Base-by-base conservation (phyloP, 2,329 filamentous ascomycete species). In the Claviceps sp. region DNA sequence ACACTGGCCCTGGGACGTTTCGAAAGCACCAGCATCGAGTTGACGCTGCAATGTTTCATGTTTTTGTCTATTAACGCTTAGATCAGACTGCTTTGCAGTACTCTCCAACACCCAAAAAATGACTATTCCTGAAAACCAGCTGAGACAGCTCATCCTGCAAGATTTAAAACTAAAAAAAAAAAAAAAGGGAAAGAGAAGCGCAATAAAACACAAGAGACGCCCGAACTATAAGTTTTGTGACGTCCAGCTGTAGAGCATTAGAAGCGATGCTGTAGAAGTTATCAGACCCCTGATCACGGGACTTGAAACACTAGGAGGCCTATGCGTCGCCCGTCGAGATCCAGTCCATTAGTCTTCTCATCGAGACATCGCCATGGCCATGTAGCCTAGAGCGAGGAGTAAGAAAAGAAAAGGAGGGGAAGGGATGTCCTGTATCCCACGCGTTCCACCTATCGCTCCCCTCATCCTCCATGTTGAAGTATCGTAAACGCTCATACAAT, bases 401-500 rank as follows among this genome's bases (percentile, higher is more conserved):
- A 46, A 34, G 5, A 17, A 47, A 7, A 38, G 23, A 45, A 45
- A 23, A 20, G 14, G 44, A n/a, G 13, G 14, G 26, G 13, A 29
- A 34, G 44, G 44, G 43, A 45, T 4, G 5, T 43, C 36, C 23
- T 50, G 22, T 17, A 26, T 20, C 45, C 13, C 38, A 44, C 13
- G 39, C 45, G 40, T 20, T 29, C 45, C 34, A 51, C 39, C 45
- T 46, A 16, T 29, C 48, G 49, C 44, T 34, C 39, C 44, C 40
- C 49, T 39, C 45, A 26, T 17, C 16, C 14, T 17, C 40, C 37
- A 20, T 43, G n/a, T 48, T 40, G 29, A n/a, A 53, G 46, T 56
- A 59, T 62, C 60, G 56, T 61, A 52, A 57, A 57, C 58, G 56
- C 57, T 60, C 60, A 56, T 60, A 58, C 55, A 58, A 54, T 51